phyloP scores from a whole-genome alignment of 1,284 basidiomycete genomes.

The Melampsora abietis-canadensis region DNA sequence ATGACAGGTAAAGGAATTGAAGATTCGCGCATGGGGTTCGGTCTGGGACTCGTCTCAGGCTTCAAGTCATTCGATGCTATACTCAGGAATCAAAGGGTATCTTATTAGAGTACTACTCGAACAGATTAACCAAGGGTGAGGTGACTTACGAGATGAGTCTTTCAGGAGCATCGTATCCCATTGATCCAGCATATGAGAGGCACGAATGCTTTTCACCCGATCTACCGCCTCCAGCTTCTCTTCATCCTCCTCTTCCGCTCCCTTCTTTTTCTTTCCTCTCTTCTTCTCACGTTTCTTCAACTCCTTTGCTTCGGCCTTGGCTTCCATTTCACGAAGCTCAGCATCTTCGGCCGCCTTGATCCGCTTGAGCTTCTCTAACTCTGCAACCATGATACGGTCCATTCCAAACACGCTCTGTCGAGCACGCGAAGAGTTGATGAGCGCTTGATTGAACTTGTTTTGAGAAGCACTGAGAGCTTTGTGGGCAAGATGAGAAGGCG shows the following conservation, averaged over 20 bases:
- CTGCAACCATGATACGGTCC: slow-evolving; percentile 35
- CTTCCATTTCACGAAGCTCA: slow-evolving; percentile 28
- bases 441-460: slow-evolving; percentile 24
- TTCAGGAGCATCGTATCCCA: slow-evolving; percentile 30
- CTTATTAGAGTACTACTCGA: too few relatives aligned
- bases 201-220: slow-evolving; percentile 1
- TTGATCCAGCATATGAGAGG: slow-evolving; percentile 18
- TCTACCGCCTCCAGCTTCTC: not conserved
- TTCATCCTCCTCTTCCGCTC: slow-evolving; percentile 1
- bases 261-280: slow-evolving; percentile 34
- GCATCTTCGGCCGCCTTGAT: slow-evolving; percentile 38
- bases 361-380: slow-evolving; percentile 37
- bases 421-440: slow-evolving; percentile 32
- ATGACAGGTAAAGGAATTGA: slow-evolving; percentile 26
- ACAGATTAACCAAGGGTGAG: not conserved
- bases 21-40: not conserved
- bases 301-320: slow-evolving; percentile 29
- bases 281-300: slow-evolving; percentile 25
- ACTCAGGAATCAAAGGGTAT: not conserved
- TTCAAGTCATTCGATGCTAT: not conserved
- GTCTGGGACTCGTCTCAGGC: not conserved
- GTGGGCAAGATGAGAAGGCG: slow-evolving; percentile 25
- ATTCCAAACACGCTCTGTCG: slow-evolving; percentile 40
- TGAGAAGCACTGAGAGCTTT: slow-evolving; percentile 22
- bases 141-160: slow-evolving; percentile 16